phyloP scores from a whole-genome alignment of 2,329 filamentous ascomycete genomes.

The Claviceps sp. region DNA sequence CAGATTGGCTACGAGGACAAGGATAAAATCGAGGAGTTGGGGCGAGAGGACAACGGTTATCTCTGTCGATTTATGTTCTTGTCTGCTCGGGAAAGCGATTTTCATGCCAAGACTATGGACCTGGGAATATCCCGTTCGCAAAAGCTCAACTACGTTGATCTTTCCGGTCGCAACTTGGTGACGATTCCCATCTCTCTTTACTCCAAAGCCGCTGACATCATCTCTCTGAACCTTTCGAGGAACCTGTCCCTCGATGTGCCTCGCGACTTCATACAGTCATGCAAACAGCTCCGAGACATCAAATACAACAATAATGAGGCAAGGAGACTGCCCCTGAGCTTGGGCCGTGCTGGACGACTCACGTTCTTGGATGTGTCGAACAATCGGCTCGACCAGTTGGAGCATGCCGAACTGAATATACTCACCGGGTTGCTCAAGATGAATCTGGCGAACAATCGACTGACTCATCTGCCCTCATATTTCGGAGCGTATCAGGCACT shows the following conservation, averaged over 20 bases:
- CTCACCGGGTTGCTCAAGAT: slow-evolving; percentile 71
- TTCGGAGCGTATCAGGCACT: slow-evolving; percentile 71
- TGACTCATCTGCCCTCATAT: slow-evolving; percentile 65
- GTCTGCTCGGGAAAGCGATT: slow-evolving; percentile 76
- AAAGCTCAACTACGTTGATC: slow-evolving; percentile 88
- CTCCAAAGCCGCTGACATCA: slow-evolving; percentile 81
- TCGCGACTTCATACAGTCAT: slow-evolving; percentile 91
- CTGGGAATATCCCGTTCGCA: slow-evolving; percentile 69
- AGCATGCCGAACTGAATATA: slow-evolving; percentile 68
- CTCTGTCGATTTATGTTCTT: slow-evolving; percentile 92
- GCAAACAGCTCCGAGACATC: slow-evolving; percentile 82
- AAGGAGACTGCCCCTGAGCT: slow-evolving; percentile 67
- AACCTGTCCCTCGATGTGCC: slow-evolving; percentile 89
- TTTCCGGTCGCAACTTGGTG: slow-evolving; percentile 78
- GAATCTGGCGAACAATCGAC: slow-evolving; percentile 84
- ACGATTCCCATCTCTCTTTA: slow-evolving; percentile 93
- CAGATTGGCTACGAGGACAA: slow-evolving; percentile 81
- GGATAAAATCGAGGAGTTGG: slow-evolving; percentile 84
- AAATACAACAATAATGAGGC: slow-evolving; percentile 94
- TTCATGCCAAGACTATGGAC: slow-evolving; percentile 55
- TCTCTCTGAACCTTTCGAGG: slow-evolving; percentile 82
- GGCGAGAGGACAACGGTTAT: slow-evolving; percentile 94
- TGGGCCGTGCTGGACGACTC: slow-evolving; percentile 66
- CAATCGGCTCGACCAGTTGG: slow-evolving; percentile 77
- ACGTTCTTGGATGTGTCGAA: slow-evolving; percentile 92